Conservation (phyloP, 345 rosid species). For the Acer saccharum region DNA sequence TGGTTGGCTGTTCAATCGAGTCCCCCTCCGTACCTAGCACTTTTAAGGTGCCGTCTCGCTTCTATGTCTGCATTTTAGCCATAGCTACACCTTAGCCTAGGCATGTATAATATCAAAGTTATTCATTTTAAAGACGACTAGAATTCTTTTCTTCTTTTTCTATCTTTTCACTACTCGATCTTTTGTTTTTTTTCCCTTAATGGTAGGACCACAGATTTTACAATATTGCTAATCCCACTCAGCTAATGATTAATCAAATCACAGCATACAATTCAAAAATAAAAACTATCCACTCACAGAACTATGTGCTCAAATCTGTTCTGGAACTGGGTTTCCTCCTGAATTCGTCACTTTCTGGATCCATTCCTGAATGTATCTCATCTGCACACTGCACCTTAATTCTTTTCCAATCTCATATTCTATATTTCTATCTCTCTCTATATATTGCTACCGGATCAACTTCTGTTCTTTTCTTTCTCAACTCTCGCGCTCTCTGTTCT, state of each 20-base stretch:
- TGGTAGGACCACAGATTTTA: slow-evolving; percentile 30
- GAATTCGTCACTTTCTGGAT: no score
- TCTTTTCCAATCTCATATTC: no score
- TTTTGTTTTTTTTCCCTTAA: slow-evolving; percentile 21
- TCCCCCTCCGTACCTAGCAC: slow-evolving; percentile 44
- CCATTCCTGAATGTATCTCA: no score
- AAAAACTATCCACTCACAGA: no score
- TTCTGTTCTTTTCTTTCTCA: no score
- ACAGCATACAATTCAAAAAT: slow-evolving; percentile 4
- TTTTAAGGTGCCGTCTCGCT: slow-evolving; percentile 25
- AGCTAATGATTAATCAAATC: slow-evolving; percentile 34
- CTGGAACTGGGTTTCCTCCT: no score
- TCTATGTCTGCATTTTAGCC: slow-evolving; percentile 26
- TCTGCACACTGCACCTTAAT: no score
- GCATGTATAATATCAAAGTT: neutral
- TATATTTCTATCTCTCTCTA: no score
- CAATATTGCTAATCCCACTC: slow-evolving; percentile 16
- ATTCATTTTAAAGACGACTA: neutral
- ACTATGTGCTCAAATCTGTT: no score
- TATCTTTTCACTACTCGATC: neutral
- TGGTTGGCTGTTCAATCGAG: slow-evolving; percentile 36
- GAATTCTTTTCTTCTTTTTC: slow-evolving; percentile 1
- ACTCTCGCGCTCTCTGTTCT: no score
- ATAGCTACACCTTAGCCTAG: slow-evolving; percentile 22
- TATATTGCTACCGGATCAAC: no score